These are phyloP conservation scores for Tubosaeta sp. DNA, from an alignment of 768 basidiomycete species.

Conservation along the genomic window DNA sequence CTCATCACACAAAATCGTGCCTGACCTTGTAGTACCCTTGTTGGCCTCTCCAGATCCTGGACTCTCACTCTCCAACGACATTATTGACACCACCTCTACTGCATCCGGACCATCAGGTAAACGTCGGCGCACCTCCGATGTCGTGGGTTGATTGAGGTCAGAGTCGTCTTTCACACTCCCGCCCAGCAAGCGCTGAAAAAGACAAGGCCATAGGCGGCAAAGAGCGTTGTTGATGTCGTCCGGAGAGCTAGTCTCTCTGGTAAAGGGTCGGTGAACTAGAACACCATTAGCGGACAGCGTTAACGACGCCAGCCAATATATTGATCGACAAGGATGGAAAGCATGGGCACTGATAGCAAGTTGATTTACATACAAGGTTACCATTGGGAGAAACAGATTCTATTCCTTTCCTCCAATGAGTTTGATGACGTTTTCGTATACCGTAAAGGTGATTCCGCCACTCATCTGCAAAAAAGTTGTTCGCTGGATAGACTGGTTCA, in stretches of 20 bases:
- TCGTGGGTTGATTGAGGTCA: too few species aligned
- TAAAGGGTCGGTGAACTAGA: slow-evolving; percentile 13
- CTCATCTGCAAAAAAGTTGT: slow-evolving; percentile 58
- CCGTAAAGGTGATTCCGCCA: slow-evolving; percentile 89
- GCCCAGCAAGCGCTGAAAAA: background rate
- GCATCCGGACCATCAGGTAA: too few species aligned
- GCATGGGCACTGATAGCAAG: background rate
- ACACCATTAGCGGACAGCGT: slow-evolving; percentile 16
- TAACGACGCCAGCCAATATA: slow-evolving; percentile 14
- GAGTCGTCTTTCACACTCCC: background rate
- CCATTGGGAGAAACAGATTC: background rate
- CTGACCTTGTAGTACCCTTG: too few species aligned
- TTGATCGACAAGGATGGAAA: slow-evolving; percentile 9
- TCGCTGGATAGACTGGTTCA: background rate
- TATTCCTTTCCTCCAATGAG: slow-evolving; percentile 33
- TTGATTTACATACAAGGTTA: background rate
- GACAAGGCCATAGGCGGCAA: background rate
- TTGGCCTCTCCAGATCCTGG: too few species aligned
- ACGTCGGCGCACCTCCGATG: too few species aligned
- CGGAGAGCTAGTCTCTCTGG: slow-evolving; percentile 10
- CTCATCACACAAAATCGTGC: too few species aligned
- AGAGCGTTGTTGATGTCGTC: slow-evolving; percentile 12
- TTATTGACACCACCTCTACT: too few species aligned
- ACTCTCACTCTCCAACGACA: too few species aligned
- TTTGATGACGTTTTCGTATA: slow-evolving; percentile 80